Evolutionary conservation across 139 green algal genomes (phyloP).

Genomic region (Chlamydomonas applanata): DNA sequence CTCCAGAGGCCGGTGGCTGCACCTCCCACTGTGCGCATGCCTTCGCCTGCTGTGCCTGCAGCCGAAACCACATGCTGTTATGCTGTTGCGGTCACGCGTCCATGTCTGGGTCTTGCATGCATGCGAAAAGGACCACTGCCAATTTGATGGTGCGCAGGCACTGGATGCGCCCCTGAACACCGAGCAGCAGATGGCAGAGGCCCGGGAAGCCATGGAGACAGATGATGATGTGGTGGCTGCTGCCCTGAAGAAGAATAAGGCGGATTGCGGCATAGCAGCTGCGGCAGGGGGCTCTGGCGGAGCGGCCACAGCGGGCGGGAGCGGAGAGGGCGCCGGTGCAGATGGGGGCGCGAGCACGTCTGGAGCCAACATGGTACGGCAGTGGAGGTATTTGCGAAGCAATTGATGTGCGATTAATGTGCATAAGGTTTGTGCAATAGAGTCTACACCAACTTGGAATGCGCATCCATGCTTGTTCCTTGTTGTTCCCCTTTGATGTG

Average conservation of each 20-base stretch:
- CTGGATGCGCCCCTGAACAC: constrained; percentile 55
- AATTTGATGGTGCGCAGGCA: background rate
- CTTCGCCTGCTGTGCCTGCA: too few species aligned
- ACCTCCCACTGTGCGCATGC: too few species aligned
- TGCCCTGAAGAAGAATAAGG: constrained; percentile 30
- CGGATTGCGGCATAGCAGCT: constrained; percentile 3
- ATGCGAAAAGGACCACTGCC: too few species aligned
- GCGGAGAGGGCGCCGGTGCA: background rate
- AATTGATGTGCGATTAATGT: too few species aligned
- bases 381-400: background rate
- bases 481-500: too few species aligned
- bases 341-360: background rate
- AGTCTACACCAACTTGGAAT: too few species aligned
- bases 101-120: too few species aligned
- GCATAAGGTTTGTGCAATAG: too few species aligned
- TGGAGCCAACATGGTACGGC: background rate
- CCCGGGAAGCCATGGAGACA: constrained; percentile 40
- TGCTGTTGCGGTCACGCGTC: too few species aligned
- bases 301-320: constrained; percentile 6
- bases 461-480: too few species aligned
- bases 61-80: too few species aligned
- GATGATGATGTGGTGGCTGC: constrained; percentile 41
- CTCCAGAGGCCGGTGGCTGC: background rate
- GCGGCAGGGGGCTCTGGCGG: constrained; percentile 3
- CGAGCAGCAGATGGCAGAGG: constrained; percentile 70